A percentile compares a stretch with the other conserved stretches of the same genome.
These are phyloP conservation scores for Fusarium illudens DNA, from an alignment of 2,329 filamentous ascomycete genomes.

Conservation along the genomic window DNA sequence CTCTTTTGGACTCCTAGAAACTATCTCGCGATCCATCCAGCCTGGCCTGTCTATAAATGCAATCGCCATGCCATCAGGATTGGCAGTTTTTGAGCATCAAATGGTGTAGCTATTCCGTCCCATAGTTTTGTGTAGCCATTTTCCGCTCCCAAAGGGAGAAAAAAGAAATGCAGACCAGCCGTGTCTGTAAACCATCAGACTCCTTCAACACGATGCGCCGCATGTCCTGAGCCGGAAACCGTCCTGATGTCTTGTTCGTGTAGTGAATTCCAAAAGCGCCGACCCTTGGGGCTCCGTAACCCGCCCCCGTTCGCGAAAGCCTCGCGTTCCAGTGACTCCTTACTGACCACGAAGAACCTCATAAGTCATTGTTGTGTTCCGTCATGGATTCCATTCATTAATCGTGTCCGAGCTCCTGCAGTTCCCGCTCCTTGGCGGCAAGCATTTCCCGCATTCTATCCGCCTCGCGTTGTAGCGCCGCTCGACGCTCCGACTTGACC, in stretches of 20 bases:
- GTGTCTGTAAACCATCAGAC: constrained; percentile 20
- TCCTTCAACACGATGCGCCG: constrained; percentile 17
- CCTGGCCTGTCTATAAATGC: constrained; percentile 32
- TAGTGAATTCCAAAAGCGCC: constrained; percentile 42
- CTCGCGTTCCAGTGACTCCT: constrained; percentile 36
- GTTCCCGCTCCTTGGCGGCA: constrained; percentile 76
- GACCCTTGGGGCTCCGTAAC: constrained; percentile 9
- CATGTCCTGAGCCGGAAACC: constrained; percentile 15
- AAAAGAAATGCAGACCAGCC: constrained; percentile 22
- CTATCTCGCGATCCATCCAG: constrained; percentile 29
- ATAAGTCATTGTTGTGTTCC: constrained; percentile 37
- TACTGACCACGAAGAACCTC: constrained; percentile 34
- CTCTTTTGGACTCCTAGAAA: constrained; percentile 27
- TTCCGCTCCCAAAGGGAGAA: constrained; percentile 22
- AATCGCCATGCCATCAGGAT: constrained; percentile 14
- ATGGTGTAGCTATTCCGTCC: constrained; percentile 10
- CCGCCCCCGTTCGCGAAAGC: constrained; percentile 21
- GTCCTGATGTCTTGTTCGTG: constrained; percentile 10
- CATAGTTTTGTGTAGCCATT: constrained; percentile 23
- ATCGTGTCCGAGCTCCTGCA: constrained; percentile 53
- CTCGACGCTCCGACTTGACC: constrained; percentile 68
- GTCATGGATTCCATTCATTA: constrained; percentile 34
- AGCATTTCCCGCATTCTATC: constrained; percentile 79
- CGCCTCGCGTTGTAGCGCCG: constrained; percentile 74
- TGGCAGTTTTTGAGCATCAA: constrained; percentile 11